Percentiles rank a stretch among this genome's conserved stretches.
phyloP scores from a whole-genome alignment of 129 eudicot species.

The Centaurea solstitialis region DNA sequence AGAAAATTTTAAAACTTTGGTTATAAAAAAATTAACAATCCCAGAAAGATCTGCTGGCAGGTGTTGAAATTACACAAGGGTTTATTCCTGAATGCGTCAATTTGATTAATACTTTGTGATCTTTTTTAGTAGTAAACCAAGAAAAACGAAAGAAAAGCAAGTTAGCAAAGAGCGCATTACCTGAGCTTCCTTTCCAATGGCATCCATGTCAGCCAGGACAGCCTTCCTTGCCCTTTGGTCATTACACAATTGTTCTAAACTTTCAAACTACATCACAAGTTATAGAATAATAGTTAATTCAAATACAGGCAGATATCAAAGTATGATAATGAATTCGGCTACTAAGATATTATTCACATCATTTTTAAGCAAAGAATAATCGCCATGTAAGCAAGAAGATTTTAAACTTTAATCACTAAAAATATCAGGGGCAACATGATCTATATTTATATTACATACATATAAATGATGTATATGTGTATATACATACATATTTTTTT shows the following conservation, averaged over 20 bases:
- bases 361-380: too few relatives aligned
- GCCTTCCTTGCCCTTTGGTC: slow-evolving; percentile 66
- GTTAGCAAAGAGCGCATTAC: slow-evolving; percentile 26
- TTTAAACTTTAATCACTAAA: too few relatives aligned
- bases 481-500: too few relatives aligned
- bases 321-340: too few relatives aligned
- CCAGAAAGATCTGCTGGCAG: background rate
- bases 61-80: background rate
- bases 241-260: slow-evolving; percentile 57
- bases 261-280: slow-evolving; percentile 45
- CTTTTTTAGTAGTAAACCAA: background rate
- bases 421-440: too few relatives aligned
- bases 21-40: too few relatives aligned
- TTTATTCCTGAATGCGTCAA: background rate
- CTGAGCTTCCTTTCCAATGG: slow-evolving; percentile 72
- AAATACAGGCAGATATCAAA: background rate
- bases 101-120: background rate
- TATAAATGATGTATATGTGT: too few relatives aligned
- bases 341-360: too few relatives aligned
- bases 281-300: slow-evolving; percentile 9
- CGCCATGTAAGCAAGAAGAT: too few relatives aligned
- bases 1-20: too few relatives aligned
- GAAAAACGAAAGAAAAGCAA: background rate
- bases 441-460: too few relatives aligned
- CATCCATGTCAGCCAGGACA: slow-evolving; percentile 77